These are phyloP conservation scores for Arthrobotrys entomopaga DNA, from an alignment of 2,329 filamentous ascomycete genomes.

Conservation along the genomic window DNA sequence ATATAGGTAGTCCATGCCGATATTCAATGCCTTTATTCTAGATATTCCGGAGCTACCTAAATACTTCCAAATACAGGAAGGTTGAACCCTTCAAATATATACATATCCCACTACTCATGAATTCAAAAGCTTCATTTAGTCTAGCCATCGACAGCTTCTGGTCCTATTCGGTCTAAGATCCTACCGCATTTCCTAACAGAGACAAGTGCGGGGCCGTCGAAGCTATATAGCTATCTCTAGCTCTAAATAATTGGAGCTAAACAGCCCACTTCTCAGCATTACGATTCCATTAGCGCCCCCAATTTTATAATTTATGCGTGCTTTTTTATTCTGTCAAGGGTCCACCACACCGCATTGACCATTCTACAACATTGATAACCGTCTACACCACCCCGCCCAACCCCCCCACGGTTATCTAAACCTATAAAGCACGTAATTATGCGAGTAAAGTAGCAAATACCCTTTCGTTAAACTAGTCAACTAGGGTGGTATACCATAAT, in stretches of 20 bases:
- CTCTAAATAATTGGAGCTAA: constrained; percentile 1
- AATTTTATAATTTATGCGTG: too few relatives aligned
- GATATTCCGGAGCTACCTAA: background rate
- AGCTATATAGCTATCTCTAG: background rate
- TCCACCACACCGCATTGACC: too few relatives aligned
- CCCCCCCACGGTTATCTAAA: too few relatives aligned
- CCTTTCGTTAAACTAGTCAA: too few relatives aligned
- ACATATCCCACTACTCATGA: constrained; percentile 9
- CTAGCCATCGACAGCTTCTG: constrained; percentile 30
- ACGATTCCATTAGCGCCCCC: too few relatives aligned
- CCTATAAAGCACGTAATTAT: too few relatives aligned
- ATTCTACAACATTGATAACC: too few relatives aligned
- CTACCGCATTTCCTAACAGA: background rate
- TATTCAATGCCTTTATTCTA: background rate
- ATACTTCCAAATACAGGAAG: constrained; percentile 8
- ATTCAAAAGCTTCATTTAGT: background rate
- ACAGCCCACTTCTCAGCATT: background rate
- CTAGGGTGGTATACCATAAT: too few relatives aligned
- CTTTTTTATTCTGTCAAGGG: too few relatives aligned
- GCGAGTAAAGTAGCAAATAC: too few relatives aligned
- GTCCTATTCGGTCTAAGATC: background rate
- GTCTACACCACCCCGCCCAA: too few relatives aligned
- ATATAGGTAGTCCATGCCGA: constrained; percentile 32
- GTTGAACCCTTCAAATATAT: constrained; percentile 24
- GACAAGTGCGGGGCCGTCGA: background rate